Conservation (phyloP, 2,329 filamentous ascomycete species). For the Tolypocladium sp. region DNA sequence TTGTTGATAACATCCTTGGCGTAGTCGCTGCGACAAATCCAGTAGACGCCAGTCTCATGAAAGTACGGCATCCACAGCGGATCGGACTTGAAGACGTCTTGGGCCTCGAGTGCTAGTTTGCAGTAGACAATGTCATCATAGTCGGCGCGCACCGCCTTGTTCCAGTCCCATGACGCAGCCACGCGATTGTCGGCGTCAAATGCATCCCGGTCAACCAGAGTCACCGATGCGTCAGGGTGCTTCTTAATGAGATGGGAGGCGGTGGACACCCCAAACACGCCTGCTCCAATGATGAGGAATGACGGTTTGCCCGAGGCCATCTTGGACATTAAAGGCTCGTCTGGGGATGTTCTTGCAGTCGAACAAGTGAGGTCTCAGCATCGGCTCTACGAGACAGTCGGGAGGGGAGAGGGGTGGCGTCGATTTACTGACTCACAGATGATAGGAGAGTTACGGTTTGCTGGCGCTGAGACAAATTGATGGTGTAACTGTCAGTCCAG, state of each 20-base stretch:
- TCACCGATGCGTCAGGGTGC: constrained; percentile 40
- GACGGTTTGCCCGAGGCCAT: constrained; percentile 18
- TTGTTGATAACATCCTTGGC: constrained; percentile 43
- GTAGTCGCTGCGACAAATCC: constrained; percentile 41
- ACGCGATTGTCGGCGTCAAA: constrained; percentile 35
- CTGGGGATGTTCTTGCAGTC: neutral
- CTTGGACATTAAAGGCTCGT: neutral
- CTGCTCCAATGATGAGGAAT: constrained; percentile 54
- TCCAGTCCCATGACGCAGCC: constrained; percentile 65
- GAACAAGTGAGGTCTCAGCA: neutral
- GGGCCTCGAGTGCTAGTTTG: constrained; percentile 54
- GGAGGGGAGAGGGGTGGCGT: no score
- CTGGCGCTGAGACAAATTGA: no score
- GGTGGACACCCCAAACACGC: constrained; percentile 57
- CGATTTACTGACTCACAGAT: no score
- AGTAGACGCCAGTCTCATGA: constrained; percentile 51
- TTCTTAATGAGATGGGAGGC: constrained; percentile 51
- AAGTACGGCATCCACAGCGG: constrained; percentile 48
- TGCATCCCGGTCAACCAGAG: constrained; percentile 47
- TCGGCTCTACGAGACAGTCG: neutral
- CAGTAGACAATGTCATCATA: constrained; percentile 58
- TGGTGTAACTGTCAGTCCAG: no score
- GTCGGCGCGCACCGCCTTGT: constrained; percentile 63
- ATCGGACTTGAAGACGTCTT: constrained; percentile 49
- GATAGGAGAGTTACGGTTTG: no score